Conservation (phyloP, 352 stramenopile species). For the Globisporangium carolinianum region DNA sequence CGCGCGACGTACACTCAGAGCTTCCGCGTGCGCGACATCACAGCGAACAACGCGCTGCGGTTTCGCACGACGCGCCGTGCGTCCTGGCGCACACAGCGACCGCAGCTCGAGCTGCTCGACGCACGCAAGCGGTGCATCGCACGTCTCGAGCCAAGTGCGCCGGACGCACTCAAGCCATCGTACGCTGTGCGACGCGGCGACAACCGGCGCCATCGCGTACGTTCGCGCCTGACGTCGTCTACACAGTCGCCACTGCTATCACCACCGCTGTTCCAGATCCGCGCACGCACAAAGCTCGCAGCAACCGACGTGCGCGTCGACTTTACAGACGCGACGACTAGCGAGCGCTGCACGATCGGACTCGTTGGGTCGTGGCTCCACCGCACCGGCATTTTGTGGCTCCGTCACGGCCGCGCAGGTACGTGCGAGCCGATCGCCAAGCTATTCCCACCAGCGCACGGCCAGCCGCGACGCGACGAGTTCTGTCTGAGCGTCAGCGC, state of each 20-base stretch:
- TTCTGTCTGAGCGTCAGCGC: conserved; percentile 3
- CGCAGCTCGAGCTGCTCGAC: not conserved
- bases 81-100: not conserved
- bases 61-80: not conserved
- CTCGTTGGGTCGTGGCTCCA: conserved; percentile 2
- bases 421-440: too few relatives aligned
- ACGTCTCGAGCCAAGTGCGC: not conserved
- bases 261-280: not conserved
- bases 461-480: not conserved
- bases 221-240: too few relatives aligned
- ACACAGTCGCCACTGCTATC: not conserved
- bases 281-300: not conserved
- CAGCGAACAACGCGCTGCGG: conserved; percentile 1
- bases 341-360: not conserved
- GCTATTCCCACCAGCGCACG: too few relatives aligned
- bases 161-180: not conserved
- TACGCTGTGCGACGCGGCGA: not conserved
- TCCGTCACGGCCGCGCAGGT: too few relatives aligned
- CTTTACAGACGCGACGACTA: not conserved
- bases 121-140: not conserved
- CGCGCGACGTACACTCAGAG: not conserved
- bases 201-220: not conserved
- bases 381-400: not conserved
- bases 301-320: conserved; percentile 1
- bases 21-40: conserved; percentile 5